These are phyloP conservation scores for Vanrija humicola DNA, from an alignment of 1,284 basidiomycete species.

Conservation along the genomic window DNA sequence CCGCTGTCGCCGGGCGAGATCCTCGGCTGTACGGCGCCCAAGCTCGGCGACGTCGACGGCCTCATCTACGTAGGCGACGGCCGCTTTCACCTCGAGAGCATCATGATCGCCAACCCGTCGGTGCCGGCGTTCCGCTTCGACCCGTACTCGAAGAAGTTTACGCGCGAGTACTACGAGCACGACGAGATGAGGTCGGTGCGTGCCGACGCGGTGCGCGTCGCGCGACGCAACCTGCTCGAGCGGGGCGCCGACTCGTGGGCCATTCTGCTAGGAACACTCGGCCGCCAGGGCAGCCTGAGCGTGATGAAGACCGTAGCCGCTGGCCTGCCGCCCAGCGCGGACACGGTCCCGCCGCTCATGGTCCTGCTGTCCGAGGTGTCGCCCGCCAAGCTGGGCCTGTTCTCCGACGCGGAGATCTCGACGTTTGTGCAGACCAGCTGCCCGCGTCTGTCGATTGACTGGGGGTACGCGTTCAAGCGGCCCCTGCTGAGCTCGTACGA, in stretches of 20 bases:
- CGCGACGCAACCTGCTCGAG: conserved; percentile 60
- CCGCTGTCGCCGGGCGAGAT: conserved; percentile 96
- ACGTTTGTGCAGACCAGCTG: conserved; percentile 26
- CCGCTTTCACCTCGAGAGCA: conserved; percentile 94
- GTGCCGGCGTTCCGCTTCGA: conserved; percentile 97
- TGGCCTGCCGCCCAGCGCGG: conserved; percentile 52
- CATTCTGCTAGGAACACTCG: conserved; percentile 91
- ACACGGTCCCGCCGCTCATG: conserved; percentile 61
- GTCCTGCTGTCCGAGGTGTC: conserved; percentile 87
- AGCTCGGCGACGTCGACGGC: conserved; percentile 70
- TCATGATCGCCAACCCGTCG: conserved; percentile 98
- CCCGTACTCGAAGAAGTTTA: conserved; percentile 96
- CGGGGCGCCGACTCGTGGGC: conserved; percentile 63
- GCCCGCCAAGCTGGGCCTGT: conserved; percentile 83
- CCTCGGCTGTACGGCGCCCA: conserved; percentile 92
- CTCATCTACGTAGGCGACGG: conserved; percentile 95
- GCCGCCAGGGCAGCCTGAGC: conserved; percentile 85
- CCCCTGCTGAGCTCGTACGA: conserved; percentile 94
- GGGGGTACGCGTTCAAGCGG: conserved; percentile 90
- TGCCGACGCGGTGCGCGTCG: conserved; percentile 71
- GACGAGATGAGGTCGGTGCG: conserved; percentile 74
- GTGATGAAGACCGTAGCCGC: conserved; percentile 81
- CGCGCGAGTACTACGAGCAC: conserved; percentile 88
- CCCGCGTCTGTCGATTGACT: conserved; percentile 66
- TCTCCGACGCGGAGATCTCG: conserved; percentile 46